Percentiles rank a stretch among this genome's conserved stretches.
phyloP scores from a whole-genome alignment of 108 stramenopile species.

The Cyclotella baltica region DNA sequence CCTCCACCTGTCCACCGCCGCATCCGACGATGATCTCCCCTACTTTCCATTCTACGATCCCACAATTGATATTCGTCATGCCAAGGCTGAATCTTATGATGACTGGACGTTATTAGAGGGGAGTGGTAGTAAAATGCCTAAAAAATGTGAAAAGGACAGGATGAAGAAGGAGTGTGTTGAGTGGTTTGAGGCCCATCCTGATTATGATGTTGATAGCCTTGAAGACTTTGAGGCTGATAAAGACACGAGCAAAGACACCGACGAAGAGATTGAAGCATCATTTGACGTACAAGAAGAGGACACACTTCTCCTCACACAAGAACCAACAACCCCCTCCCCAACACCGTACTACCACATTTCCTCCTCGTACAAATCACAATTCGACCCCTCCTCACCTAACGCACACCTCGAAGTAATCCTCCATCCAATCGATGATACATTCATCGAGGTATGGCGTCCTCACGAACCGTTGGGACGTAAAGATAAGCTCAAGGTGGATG shows the following conservation, averaged over 20 bases:
- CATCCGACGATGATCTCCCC: no score
- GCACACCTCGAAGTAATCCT: constrained; percentile 6
- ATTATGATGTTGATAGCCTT: no score
- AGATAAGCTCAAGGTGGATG: constrained; percentile 27
- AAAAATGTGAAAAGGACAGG: neutral
- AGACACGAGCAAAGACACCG: no score
- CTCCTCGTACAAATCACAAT: neutral
- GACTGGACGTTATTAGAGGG: no score
- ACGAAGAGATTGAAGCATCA: no score
- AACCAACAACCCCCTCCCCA: neutral
- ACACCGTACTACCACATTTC: constrained; percentile 1
- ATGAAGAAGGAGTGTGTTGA: neutral
- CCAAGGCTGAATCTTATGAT: no score
- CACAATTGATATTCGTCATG: no score
- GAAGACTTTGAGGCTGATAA: no score
- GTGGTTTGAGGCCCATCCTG: neutral
- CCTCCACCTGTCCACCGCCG: no score
- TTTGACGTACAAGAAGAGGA: no score
- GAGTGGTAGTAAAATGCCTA: neutral
- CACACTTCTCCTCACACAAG: neutral
- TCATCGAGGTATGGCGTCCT: constrained; percentile 25
- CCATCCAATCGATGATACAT: constrained; percentile 21
- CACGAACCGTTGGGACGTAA: neutral
- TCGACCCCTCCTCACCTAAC: neutral
- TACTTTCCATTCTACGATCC: no score